Conservation (phyloP, 75 land plant species). For the Larix kaempferi region DNA sequence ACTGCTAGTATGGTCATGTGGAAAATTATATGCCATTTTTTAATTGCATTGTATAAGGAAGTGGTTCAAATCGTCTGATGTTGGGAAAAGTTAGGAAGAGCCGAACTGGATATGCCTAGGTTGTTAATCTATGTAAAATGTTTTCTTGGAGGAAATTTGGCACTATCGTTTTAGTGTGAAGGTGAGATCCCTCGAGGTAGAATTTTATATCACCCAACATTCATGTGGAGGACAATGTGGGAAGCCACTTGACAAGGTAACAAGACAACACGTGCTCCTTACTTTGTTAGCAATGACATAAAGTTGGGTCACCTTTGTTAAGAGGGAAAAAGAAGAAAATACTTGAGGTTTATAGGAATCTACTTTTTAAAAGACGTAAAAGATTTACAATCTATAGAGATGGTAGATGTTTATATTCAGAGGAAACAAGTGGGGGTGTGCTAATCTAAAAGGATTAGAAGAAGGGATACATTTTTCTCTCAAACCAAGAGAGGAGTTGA, state of each 20-base stretch:
- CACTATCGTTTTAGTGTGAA: constrained; percentile 91
- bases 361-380: too few species aligned
- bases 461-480: too few species aligned
- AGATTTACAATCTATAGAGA: too few species aligned
- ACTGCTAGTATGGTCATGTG: constrained; percentile 90
- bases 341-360: too few species aligned
- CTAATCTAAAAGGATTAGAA: too few species aligned
- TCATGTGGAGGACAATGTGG: constrained; percentile 98
- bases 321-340: too few species aligned
- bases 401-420: too few species aligned
- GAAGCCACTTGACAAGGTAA: constrained; percentile 55
- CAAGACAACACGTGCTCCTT: constrained; percentile 22
- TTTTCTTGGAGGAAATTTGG: constrained; percentile 47
- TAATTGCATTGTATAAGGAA: constrained; percentile 79
- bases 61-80: constrained; percentile 86
- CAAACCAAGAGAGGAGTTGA: too few species aligned
- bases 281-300: too few species aligned
- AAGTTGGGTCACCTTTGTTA: too few species aligned
- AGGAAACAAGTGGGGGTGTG: too few species aligned
- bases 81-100: constrained; percentile 31
- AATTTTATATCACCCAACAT: constrained; percentile 89
- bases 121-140: constrained; percentile 79
- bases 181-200: constrained; percentile 71
- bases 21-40: constrained; percentile 84
- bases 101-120: constrained; percentile 95